Percentiles rank a stretch among this genome's conserved stretches.
phyloP scores from a whole-genome alignment of 768 basidiomycete species.

The Lactifluus rugatus region DNA sequence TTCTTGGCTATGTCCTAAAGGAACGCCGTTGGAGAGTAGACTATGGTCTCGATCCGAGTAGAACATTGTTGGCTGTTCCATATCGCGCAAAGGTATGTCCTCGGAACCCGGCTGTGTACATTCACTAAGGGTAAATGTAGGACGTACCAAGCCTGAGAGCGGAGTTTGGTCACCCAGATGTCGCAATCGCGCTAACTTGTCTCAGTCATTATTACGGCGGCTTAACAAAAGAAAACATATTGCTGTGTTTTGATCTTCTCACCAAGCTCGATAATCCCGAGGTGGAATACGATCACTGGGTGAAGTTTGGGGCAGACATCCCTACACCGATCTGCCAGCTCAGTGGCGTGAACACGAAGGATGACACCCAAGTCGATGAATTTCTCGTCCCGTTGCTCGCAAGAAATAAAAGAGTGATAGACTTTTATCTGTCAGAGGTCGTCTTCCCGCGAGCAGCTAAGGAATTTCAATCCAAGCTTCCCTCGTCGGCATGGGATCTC shows the following conservation, averaged over 20 bases:
- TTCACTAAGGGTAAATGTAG: slow-evolving; percentile 14
- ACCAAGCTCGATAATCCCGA: too few relatives aligned
- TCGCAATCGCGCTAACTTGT: slow-evolving; percentile 36
- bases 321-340: slow-evolving; percentile 26
- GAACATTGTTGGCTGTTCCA: slow-evolving; percentile 41
- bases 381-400: slow-evolving; percentile 28
- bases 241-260: slow-evolving; percentile 30
- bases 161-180: slow-evolving; percentile 46
- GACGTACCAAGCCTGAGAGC: slow-evolving; percentile 37
- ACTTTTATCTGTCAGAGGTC: slow-evolving; percentile 37
- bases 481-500: slow-evolving; percentile 44
- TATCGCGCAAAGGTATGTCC: slow-evolving; percentile 33
- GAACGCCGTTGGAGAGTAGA: slow-evolving; percentile 41
- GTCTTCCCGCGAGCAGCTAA: slow-evolving; percentile 45
- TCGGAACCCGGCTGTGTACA: neutral
- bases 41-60: slow-evolving; percentile 35
- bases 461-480: slow-evolving; percentile 37
- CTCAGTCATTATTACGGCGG: slow-evolving; percentile 42
- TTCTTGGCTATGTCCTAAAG: slow-evolving; percentile 31
- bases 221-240: slow-evolving; percentile 31
- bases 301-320: slow-evolving; percentile 19
- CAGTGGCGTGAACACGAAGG: too few relatives aligned
- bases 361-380: slow-evolving; percentile 24
- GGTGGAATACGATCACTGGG: slow-evolving; percentile 38
- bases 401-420: slow-evolving; percentile 30